phyloP scores from a whole-genome alignment of 116 monocot species.

The Phalaenopsis hybrid region DNA sequence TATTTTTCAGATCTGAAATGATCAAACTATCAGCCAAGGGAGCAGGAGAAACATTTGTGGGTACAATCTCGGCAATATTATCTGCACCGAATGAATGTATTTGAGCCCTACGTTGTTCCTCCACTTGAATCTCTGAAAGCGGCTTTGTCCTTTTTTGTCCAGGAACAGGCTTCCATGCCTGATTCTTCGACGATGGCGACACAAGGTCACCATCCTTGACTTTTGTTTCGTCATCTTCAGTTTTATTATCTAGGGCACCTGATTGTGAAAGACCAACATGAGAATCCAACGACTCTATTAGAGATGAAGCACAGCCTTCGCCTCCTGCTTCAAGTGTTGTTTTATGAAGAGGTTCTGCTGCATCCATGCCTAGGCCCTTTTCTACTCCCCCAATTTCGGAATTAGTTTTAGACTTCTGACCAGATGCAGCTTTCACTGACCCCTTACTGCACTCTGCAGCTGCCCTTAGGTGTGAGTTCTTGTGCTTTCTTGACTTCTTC shows the following conservation, averaged over 20 bases:
- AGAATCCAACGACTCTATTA: constrained; percentile 13
- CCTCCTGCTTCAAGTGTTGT: constrained; percentile 10
- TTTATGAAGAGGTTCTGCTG: constrained; percentile 14
- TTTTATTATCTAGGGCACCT: constrained; percentile 2
- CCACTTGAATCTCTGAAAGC: constrained; percentile 83
- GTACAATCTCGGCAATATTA: constrained; percentile 9
- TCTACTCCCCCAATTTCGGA: constrained; percentile 26
- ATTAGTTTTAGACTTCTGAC: constrained; percentile 23
- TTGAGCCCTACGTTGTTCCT: constrained; percentile 58
- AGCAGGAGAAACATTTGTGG: constrained; percentile 11
- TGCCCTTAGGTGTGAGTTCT: constrained; percentile 40
- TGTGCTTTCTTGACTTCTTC: constrained; percentile 89
- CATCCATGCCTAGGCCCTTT: constrained; percentile 11
- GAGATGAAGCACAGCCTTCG: constrained; percentile 8
- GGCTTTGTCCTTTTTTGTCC: constrained; percentile 67
- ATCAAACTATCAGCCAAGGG: constrained; percentile 6
- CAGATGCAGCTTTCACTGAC: constrained; percentile 24
- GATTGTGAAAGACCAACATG: constrained; percentile 10
- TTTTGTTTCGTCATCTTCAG: constrained; percentile 19
- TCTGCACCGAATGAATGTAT: constrained; percentile 23
- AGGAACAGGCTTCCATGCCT: constrained; percentile 76
- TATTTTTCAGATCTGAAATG: constrained; percentile 25
- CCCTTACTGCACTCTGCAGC: constrained; percentile 32
- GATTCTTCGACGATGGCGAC: constrained; percentile 19
- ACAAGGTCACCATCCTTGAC: constrained; percentile 14